phyloP scores from a whole-genome alignment of 345 rosid species.

The Turritis glabra region DNA sequence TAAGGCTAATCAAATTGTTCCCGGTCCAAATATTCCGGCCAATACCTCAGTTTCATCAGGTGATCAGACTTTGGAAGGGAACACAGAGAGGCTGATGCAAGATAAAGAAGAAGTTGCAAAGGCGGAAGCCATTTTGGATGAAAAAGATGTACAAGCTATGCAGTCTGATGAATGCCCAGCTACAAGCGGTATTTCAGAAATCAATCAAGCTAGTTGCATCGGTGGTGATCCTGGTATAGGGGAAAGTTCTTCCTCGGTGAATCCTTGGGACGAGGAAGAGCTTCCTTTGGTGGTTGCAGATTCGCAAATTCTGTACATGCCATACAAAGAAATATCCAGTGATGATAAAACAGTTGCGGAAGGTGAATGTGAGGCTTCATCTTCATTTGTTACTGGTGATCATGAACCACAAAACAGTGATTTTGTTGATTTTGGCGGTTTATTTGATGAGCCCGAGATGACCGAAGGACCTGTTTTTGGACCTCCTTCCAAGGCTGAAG shows the following conservation, averaged over 20 bases:
- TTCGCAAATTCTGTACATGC: constrained; percentile 75
- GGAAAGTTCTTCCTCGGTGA: constrained; percentile 50
- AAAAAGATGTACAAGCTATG: constrained; percentile 38
- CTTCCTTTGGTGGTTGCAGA: constrained; percentile 60
- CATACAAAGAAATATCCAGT: constrained; percentile 56
- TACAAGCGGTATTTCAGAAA: constrained; percentile 42
- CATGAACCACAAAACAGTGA: constrained; percentile 55
- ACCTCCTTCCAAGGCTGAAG: constrained; percentile 58
- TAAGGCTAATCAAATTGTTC: constrained; percentile 32
- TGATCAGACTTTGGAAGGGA: constrained; percentile 42
- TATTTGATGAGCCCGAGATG: constrained; percentile 86
- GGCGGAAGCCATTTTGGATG: constrained; percentile 44
- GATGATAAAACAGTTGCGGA: constrained; percentile 41
- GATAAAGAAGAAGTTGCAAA: constrained; percentile 30
- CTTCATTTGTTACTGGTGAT: constrained; percentile 47
- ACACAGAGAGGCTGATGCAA: constrained; percentile 30
- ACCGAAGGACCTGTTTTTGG: constrained; percentile 54
- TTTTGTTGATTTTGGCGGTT: constrained; percentile 82
- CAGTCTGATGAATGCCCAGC: constrained; percentile 40
- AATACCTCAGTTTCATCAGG: constrained; percentile 35
- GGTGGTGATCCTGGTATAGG: constrained; percentile 44
- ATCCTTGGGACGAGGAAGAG: constrained; percentile 67
- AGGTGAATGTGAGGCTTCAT: constrained; percentile 55
- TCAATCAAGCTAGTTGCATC: constrained; percentile 30
- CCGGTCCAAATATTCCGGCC: constrained; percentile 36